These are phyloP conservation scores for Boletus vinaceobasis DNA, from an alignment of 768 basidiomycete species.

Conservation along the genomic window DNA sequence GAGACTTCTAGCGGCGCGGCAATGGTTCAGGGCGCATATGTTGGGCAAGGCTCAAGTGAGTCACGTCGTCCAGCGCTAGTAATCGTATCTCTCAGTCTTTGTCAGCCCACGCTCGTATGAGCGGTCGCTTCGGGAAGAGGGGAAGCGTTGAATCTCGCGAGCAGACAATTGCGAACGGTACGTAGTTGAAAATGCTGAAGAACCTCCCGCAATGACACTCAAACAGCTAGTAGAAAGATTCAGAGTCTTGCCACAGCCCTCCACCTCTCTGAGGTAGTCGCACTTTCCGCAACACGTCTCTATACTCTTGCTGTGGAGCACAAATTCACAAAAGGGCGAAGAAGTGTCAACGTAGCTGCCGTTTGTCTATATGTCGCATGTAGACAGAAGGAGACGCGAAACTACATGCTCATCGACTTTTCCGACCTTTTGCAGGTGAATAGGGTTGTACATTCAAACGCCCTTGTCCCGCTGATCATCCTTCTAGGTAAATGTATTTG, in stretches of 20 bases:
- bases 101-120: conserved; percentile 77
- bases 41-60: conserved; percentile 88
- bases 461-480: neutral
- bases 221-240: conserved; percentile 75
- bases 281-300: conserved; percentile 76
- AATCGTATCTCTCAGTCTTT: neutral
- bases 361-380: conserved; percentile 95
- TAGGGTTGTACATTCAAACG: neutral
- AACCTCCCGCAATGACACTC: neutral
- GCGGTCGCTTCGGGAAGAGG: conserved; percentile 77
- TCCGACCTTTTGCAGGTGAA: conserved; percentile 88
- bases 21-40: conserved; percentile 92
- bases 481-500: conserved; percentile 89
- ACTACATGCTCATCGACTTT: conserved; percentile 98
- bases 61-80: conserved; percentile 12
- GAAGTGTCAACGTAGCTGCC: conserved; percentile 90
- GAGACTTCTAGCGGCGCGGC: conserved; percentile 90
- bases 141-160: conserved; percentile 81
- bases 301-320: conserved; percentile 93
- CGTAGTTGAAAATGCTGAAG: conserved; percentile 13
- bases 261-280: conserved; percentile 74
- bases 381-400: conserved; percentile 83
- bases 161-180: conserved; percentile 88
- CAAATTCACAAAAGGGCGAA: conserved; percentile 91
- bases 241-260: conserved; percentile 76